Evolutionary conservation across 164 flowering plant species (phyloP).

Genomic region (Stephania yunnanensis): DNA sequence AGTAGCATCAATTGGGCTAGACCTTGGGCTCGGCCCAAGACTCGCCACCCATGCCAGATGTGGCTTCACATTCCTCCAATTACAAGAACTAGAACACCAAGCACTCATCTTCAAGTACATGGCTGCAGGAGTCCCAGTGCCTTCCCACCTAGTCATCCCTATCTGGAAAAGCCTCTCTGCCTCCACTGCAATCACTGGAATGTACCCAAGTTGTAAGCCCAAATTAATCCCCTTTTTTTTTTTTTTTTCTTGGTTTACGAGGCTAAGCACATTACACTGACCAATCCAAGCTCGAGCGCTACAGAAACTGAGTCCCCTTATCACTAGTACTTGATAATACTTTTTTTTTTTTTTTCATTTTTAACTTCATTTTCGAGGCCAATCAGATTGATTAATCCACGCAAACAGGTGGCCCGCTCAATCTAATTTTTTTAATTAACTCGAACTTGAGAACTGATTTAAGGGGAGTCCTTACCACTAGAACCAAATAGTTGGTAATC

Average conservation of each 20-base stretch:
- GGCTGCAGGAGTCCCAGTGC: constrained; percentile 42
- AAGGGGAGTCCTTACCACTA: no score
- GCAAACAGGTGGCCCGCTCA: no score
- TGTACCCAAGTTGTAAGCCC: constrained; percentile 29
- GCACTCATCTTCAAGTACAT: constrained; percentile 43
- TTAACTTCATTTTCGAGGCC: no score
- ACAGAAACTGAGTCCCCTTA: no score
- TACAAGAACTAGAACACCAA: constrained; percentile 52
- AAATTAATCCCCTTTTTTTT: background rate
- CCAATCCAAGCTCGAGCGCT: no score
- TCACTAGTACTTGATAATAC: no score
- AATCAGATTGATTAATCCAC: no score
- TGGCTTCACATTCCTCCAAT: constrained; percentile 46
- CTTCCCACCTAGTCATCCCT: constrained; percentile 45
- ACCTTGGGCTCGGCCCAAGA: constrained; percentile 22
- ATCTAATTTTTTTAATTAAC: no score
- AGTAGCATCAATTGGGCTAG: constrained; percentile 27
- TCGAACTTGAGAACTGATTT: no score
- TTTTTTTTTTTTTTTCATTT: no score
- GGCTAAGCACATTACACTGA: no score
- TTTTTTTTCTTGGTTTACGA: background rate
- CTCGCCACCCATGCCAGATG: constrained; percentile 7
- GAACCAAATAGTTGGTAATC: no score
- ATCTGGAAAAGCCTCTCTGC: constrained; percentile 44
- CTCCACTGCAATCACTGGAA: constrained; percentile 21